Conservation (phyloP, 805 yeast species). For the Ogataea methylovora region DNA sequence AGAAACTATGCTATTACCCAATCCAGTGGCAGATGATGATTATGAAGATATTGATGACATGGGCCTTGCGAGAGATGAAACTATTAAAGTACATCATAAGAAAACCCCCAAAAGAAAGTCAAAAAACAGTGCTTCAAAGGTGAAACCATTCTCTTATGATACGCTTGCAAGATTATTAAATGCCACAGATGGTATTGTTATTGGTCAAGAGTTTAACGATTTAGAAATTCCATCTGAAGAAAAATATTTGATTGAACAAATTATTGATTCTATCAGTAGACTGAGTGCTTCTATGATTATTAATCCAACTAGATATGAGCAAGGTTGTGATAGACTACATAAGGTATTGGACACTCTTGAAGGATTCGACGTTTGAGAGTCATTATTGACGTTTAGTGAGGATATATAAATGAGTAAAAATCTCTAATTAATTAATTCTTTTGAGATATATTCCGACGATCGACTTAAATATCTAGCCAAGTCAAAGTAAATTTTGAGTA, state of each 20-base stretch:
- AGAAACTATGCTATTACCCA: too few relatives aligned
- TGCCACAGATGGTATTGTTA: conserved; percentile 53
- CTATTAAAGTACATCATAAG: too few relatives aligned
- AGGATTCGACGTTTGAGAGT: conserved; percentile 60
- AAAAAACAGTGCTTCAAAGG: conserved; percentile 13
- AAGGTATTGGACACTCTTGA: conserved; percentile 82
- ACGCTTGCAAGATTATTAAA: conserved; percentile 45
- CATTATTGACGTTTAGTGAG: too few relatives aligned
- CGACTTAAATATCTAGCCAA: too few relatives aligned
- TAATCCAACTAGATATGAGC: conserved; percentile 72
- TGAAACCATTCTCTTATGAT: conserved; percentile 28
- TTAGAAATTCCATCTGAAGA: conserved; percentile 71
- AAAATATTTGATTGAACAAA: conserved; percentile 71
- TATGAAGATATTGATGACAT: conserved; percentile 14
- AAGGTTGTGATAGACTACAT: conserved; percentile 72
- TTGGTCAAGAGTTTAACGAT: conserved; percentile 66
- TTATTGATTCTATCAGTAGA: conserved; percentile 78
- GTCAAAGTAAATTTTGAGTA: too few relatives aligned
- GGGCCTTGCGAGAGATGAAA: background rate
- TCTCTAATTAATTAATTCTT: too few relatives aligned
- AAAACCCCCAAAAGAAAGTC: conserved; percentile 5
- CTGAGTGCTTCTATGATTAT: conserved; percentile 86
- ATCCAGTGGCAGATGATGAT: too few relatives aligned
- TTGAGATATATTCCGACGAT: too few relatives aligned
- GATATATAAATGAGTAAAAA: too few relatives aligned